These are phyloP conservation scores for Metarhizium sp. DNA, from an alignment of 2,329 filamentous ascomycete genomes.

Conservation along the genomic window DNA sequence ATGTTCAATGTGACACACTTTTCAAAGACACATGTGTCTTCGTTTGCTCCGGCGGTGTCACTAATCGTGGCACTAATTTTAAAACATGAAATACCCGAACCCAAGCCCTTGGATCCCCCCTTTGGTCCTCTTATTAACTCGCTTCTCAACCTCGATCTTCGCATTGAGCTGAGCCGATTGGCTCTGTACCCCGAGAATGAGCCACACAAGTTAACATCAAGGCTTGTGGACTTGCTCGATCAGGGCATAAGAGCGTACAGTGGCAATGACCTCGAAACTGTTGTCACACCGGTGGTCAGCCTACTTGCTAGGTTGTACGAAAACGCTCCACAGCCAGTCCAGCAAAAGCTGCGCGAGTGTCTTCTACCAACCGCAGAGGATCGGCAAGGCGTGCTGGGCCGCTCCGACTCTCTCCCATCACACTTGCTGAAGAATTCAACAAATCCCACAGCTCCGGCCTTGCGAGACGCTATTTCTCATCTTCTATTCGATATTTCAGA, in stretches of 20 bases:
- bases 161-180: conserved; percentile 40
- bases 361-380: conserved; percentile 74
- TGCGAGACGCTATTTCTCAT: conserved; percentile 66
- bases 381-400: conserved; percentile 67
- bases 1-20: conserved; percentile 81
- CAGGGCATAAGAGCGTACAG: conserved; percentile 53
- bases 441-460: conserved; percentile 58
- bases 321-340: conserved; percentile 51
- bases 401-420: conserved; percentile 63
- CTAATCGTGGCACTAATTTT: conserved; percentile 63
- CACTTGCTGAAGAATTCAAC: conserved; percentile 70
- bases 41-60: conserved; percentile 60
- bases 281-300: conserved; percentile 64
- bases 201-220: conserved; percentile 49
- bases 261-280: conserved; percentile 62
- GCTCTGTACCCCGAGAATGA: conserved; percentile 58
- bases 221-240: conserved; percentile 62
- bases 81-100: conserved; percentile 43
- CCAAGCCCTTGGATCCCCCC: conserved; percentile 63
- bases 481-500: conserved; percentile 83
- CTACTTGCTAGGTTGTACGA: conserved; percentile 64
- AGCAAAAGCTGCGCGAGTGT: conserved; percentile 50
- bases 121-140: conserved; percentile 68
- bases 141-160: conserved; percentile 68
- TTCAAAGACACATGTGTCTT: conserved; percentile 48